A percentile compares a stretch with the other conserved stretches of the same genome.
These are phyloP conservation scores for Monilinia fructicola DNA, from an alignment of 2,329 filamentous ascomycete genomes.

Conservation along the genomic window DNA sequence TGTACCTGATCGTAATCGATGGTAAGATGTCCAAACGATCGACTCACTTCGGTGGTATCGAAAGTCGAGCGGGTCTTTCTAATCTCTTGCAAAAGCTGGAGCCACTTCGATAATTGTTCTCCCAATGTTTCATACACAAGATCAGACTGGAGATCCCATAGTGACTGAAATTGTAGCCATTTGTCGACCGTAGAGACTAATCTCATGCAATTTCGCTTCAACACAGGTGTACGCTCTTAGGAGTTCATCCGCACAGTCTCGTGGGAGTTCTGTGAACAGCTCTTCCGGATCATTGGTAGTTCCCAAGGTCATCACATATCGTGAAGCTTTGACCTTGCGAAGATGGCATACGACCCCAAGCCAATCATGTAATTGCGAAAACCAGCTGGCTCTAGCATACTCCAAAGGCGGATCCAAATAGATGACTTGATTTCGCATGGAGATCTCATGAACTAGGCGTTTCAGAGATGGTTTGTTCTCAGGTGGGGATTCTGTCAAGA, in stretches of 20 bases:
- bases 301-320: conserved; percentile 86
- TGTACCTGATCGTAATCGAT: conserved; percentile 99
- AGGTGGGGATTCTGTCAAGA: conserved; percentile 45
- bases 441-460: conserved; percentile 82
- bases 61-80: conserved; percentile 94
- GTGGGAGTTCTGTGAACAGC: conserved; percentile 81
- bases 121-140: conserved; percentile 91
- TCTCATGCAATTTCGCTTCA: conserved; percentile 76
- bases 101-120: conserved; percentile 87
- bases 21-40: conserved; percentile 87
- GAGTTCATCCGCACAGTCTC: conserved; percentile 76
- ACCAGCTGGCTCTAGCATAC: conserved; percentile 90
- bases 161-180: conserved; percentile 96
- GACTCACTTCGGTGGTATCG: conserved; percentile 91
- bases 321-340: conserved; percentile 88
- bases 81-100: conserved; percentile 95
- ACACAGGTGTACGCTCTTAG: conserved; percentile 78
- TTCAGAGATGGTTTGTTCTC: conserved; percentile 64
- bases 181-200: conserved; percentile 90
- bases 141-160: conserved; percentile 96
- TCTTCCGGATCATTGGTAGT: conserved; percentile 63
- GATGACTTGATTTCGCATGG: conserved; percentile 97
- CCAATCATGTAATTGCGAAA: conserved; percentile 89
- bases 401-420: conserved; percentile 93
- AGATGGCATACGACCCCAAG: conserved; percentile 89